These are phyloP conservation scores for Casaregolazyma suthepensis DNA, from an alignment of 1,139 yeast species.

Conservation along the genomic window DNA sequence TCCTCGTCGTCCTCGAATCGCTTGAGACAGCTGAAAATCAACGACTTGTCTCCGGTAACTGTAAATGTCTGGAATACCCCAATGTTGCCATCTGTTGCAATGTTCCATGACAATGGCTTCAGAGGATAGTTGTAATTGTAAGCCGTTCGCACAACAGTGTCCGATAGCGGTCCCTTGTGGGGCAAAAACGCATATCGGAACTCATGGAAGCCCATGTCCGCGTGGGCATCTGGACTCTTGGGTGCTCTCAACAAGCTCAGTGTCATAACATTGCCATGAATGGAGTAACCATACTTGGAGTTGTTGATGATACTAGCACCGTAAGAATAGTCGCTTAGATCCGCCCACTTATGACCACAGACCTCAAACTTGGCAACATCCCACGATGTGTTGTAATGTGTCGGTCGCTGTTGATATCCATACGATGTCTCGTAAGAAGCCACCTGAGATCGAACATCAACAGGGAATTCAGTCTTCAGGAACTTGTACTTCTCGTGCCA, in stretches of 20 bases:
- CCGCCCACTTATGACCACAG: constrained; percentile 90
- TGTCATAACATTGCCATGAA: constrained; percentile 85
- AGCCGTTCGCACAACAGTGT: constrained; percentile 65
- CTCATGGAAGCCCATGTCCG: constrained; percentile 86
- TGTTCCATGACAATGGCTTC: constrained; percentile 17
- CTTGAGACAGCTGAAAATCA: constrained; percentile 72
- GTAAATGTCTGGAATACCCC: constrained; percentile 26
- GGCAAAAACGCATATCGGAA: constrained; percentile 84
- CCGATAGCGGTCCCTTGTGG: constrained; percentile 59
- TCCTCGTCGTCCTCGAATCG: constrained; percentile 81
- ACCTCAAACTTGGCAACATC: constrained; percentile 96
- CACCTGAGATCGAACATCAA: constrained; percentile 62
- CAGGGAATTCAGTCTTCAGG: constrained; percentile 92
- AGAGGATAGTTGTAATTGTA: constrained; percentile 69
- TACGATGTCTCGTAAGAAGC: constrained; percentile 92
- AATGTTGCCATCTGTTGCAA: constrained; percentile 13
- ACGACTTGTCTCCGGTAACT: constrained; percentile 45
- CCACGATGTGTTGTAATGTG: constrained; percentile 93
- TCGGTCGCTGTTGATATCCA: constrained; percentile 85
- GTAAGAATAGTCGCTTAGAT: constrained; percentile 74
- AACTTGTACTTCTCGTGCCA: constrained; percentile 90
- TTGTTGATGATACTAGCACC: constrained; percentile 87
- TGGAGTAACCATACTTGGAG: constrained; percentile 84
- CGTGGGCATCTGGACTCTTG: constrained; percentile 84
- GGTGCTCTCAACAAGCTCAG: constrained; percentile 78